These are phyloP conservation scores for Clonostachys rosea DNA, from an alignment of 2,329 filamentous ascomycete genomes.

Conservation along the genomic window DNA sequence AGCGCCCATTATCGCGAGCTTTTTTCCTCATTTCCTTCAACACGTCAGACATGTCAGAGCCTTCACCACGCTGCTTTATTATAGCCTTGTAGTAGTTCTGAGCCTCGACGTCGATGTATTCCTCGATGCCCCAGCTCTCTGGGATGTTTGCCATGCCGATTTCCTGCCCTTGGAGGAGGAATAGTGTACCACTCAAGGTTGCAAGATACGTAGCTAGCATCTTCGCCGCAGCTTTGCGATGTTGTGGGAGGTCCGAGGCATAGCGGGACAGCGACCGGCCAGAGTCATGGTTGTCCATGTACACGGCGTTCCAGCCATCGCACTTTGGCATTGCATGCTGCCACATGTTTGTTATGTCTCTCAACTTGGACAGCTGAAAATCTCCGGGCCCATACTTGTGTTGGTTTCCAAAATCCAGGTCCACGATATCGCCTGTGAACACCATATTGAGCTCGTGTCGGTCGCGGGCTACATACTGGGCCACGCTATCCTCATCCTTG, in stretches of 20 bases:
- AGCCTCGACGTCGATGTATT: slow-evolving; percentile 37
- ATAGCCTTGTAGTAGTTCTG: slow-evolving; percentile 27
- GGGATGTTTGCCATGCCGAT: slow-evolving; percentile 45
- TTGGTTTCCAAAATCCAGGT: slow-evolving; percentile 39
- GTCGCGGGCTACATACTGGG: slow-evolving; percentile 47
- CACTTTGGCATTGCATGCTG: slow-evolving; percentile 46
- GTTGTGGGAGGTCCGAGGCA: slow-evolving; percentile 3
- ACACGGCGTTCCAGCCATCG: slow-evolving; percentile 53
- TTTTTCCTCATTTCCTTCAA: slow-evolving; percentile 44
- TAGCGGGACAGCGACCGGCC: slow-evolving; percentile 48
- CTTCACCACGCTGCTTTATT: slow-evolving; percentile 15
- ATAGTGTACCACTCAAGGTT: slow-evolving; percentile 36
- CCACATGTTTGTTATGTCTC: slow-evolving; percentile 36
- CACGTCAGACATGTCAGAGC: slow-evolving; percentile 22
- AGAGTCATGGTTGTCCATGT: slow-evolving; percentile 62
- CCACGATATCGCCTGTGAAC: slow-evolving; percentile 56
- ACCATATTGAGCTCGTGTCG: slow-evolving; percentile 57
- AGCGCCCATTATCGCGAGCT: slow-evolving; percentile 15
- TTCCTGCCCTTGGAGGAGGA: slow-evolving; percentile 46
- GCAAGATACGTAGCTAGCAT: slow-evolving; percentile 37
- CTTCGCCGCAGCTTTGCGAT: slow-evolving; percentile 29
- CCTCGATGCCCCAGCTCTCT: slow-evolving; percentile 30
- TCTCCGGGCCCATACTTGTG: neutral
- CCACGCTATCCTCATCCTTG: slow-evolving; percentile 44
- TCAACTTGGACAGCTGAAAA: slow-evolving; percentile 23